Percentiles rank a stretch among this genome's conserved stretches.
Evolutionary conservation across 2,329 filamentous ascomycete genomes (phyloP).

Genomic region (Clonostachys rosea): DNA sequence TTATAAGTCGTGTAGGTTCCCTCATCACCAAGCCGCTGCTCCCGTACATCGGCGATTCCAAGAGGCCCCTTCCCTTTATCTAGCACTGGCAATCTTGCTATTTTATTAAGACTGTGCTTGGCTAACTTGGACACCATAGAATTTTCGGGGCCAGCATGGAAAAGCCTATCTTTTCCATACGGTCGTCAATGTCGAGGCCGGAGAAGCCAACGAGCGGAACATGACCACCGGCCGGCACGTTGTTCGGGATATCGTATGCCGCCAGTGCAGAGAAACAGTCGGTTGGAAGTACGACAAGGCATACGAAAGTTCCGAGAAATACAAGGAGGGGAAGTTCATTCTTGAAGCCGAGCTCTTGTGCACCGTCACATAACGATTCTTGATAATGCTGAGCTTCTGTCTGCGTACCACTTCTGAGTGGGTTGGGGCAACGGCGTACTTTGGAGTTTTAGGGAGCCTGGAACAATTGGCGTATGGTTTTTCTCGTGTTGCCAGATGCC

Average conservation of each 20-base stretch:
- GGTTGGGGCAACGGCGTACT: neutral
- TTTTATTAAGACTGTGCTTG: too few species aligned
- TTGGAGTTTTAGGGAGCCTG: too few species aligned
- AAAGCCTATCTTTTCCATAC: slow-evolving; percentile 95
- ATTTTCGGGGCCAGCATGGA: slow-evolving; percentile 96
- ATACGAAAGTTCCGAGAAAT: slow-evolving; percentile 87
- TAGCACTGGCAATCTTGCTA: neutral
- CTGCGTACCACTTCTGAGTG: neutral
- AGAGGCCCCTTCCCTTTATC: neutral
- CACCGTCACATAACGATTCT: slow-evolving; percentile 54
- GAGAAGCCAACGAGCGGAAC: slow-evolving; percentile 86
- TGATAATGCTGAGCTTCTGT: neutral
- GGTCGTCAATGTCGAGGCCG: slow-evolving; percentile 85
- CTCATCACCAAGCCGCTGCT: neutral
- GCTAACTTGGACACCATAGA: slow-evolving; percentile 44
- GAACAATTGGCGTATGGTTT: too few species aligned
- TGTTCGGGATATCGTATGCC: slow-evolving; percentile 88
- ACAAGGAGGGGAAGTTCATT: slow-evolving; percentile 98
- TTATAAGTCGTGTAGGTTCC: slow-evolving; percentile 77
- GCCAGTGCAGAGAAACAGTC: slow-evolving; percentile 86
- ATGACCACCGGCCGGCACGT: slow-evolving; percentile 97
- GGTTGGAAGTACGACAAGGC: slow-evolving; percentile 99
- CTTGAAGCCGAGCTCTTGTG: slow-evolving; percentile 87
- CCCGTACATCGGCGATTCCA: neutral
- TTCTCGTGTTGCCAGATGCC: too few species aligned